Base-by-base conservation (phyloP, 129 eudicot genomes). In the Helianthus tuberosus region DNA sequence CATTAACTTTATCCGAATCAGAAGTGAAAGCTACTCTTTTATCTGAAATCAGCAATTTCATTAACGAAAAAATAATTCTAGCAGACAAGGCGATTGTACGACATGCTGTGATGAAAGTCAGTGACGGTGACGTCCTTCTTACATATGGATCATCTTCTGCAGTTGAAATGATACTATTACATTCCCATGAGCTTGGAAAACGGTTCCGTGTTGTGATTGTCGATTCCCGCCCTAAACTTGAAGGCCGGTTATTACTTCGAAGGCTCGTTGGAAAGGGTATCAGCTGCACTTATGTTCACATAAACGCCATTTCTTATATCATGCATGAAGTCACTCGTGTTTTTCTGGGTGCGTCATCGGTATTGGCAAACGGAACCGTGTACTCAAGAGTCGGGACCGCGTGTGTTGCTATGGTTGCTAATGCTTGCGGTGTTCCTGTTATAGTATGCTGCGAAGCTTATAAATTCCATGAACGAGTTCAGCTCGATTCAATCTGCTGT, bases 321-420 rank as follows among this genome's bases (percentile, higher is more conserved):
- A 95, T 95, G 97, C 94, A 87, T 78, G 95, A 95, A 81, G 99
- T 85, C n/a, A 91, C 92, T 54, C 69, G 96, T 61, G 97, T 95
- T 52, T 77, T 95, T 47, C 79, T 95, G 74, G 99, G 99, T 51
- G 99, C 99, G 52, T 86, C 97, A 7, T 89, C 99, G 16, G 89
- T 95, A 12, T 80, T 95, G 83, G 91, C 99, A 23, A 95, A 95
- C 65, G 97, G 99, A 67, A 91, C 99, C 2, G 96, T 91, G 61
- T 89, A 95, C 79, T 89, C 97, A 15, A 80, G 99, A 80, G 99
- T 95, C 23, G 99, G 99, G 51, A 95, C 97, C 51, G 99, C 99
- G 2, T 86, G 85, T 81, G 91, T 95, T 70, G 99, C 99, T 59
- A 95, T 95, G 99, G 97, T 95, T 71, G 99, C 99, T 66, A 91